These are phyloP conservation scores for Starmera caribaea DNA, from an alignment of 805 yeast genomes.

Conservation along the genomic window DNA sequence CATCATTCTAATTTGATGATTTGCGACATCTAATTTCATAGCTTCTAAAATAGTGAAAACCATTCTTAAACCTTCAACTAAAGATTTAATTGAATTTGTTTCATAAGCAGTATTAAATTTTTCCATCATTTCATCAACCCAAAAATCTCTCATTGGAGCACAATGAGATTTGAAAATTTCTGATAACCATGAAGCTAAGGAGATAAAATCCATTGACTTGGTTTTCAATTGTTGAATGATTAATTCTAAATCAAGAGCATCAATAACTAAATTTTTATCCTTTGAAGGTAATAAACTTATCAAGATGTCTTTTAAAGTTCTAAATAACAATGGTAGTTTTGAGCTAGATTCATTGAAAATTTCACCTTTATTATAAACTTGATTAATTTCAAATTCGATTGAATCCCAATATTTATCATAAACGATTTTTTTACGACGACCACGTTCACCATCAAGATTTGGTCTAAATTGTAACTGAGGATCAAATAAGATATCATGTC, in stretches of 20 bases:
- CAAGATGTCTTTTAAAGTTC: conserved; percentile 70
- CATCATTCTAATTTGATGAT: conserved; percentile 81
- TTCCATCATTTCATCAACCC: conserved; percentile 78
- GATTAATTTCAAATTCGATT: conserved; percentile 57
- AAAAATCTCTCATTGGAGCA: conserved; percentile 89
- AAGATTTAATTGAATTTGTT: conserved; percentile 24
- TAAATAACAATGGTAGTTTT: conserved; percentile 56
- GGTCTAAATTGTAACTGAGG: conserved; percentile 89
- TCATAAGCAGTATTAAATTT: conserved; percentile 28
- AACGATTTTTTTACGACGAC: conserved; percentile 61
- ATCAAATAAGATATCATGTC: conserved; percentile 90
- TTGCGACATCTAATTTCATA: conserved; percentile 91
- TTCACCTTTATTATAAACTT: conserved; percentile 23
- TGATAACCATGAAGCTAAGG: conserved; percentile 66
- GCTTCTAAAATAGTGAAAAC: conserved; percentile 82
- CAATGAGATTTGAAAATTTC: conserved; percentile 78
- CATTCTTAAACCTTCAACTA: conserved; percentile 70
- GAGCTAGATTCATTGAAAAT: conserved; percentile 10
- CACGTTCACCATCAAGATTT: conserved; percentile 84
- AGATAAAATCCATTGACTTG: conserved; percentile 64
- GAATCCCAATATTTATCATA: conserved; percentile 82
- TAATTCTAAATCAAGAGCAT: conserved; percentile 68
- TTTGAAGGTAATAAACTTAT: conserved; percentile 68
- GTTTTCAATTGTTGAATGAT: conserved; percentile 65
- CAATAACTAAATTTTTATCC: conserved; percentile 57